Evolutionary conservation across 352 stramenopile species (phyloP), one percentile per base, ranked within the genome.

Genomic region (Blastocystis sp.): DNA sequence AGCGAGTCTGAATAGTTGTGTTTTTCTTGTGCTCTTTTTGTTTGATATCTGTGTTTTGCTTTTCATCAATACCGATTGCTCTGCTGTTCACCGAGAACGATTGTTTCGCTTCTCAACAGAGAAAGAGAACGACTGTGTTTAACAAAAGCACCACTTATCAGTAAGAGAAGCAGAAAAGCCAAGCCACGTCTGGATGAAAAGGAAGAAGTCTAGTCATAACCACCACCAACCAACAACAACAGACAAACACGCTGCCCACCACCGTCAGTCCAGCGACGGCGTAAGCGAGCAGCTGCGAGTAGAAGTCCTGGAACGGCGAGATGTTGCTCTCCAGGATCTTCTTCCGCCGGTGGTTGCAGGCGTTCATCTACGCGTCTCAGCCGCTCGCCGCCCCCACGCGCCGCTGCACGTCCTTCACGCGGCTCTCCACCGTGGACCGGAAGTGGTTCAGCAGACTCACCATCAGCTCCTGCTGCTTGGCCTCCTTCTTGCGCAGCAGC

Each of bases 191-290:
- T 84, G 74, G 17, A 84, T 59, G 21, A 84, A 68, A n/a, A 84
- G 38, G 38, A 68, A 84, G 52, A 84, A n/a, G 48, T 84, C 74
- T 84, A 84, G 3, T 24, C 17, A 9, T 59, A 2, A 84, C 9
- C 42, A 9, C 42, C 48, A 17, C 42, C 1, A 2, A 2, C 19
- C n/a, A 10, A 43, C 3, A 17, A 52, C 74, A 69, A 84, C 74
- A 84, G 7, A 84, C 74, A 66, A 84, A 68, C 4, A 84, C 74
- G 48, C 74, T 84, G 17, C 74, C 54, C 38, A 84, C 74, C 17
- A 84, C 42, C 3, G 74, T 84, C 10, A 84, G 48, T 38, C 74
- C 74, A 2, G 74, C 74, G 9, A 84, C 60, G 1, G 74, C 74
- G 45, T 84, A 84, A 14, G 74, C 74, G 54, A 84, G 42, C n/a